Evolutionary conservation across 352 stramenopile genomes (phyloP).

Genomic region (Phytophthora melonis): DNA sequence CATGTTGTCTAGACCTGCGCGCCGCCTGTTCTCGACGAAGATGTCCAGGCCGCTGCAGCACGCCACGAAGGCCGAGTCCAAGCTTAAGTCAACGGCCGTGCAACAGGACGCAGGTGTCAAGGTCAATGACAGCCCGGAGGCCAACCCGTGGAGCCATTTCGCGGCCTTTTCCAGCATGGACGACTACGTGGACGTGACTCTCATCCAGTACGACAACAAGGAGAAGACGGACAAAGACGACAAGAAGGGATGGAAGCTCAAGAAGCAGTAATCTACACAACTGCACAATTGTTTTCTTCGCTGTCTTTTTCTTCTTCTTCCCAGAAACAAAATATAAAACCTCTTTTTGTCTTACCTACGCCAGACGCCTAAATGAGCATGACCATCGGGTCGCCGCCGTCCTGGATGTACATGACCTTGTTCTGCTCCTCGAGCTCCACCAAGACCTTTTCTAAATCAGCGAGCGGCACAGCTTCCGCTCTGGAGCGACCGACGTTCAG

Average conservation of each 20-base stretch:
- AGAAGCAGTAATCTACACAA: conserved; percentile 16
- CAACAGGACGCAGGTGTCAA: conserved; percentile 6
- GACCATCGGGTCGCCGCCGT: conserved; percentile 80
- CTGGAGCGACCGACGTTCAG: conserved; percentile 58
- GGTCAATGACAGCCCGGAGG: not conserved
- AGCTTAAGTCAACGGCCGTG: not conserved
- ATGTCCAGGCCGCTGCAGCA: conserved; percentile 16
- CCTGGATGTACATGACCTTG: conserved; percentile 92
- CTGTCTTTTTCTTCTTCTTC: conserved; percentile 36
- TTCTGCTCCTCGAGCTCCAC: conserved; percentile 86
- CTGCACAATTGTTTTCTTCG: conserved; percentile 33
- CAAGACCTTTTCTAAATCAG: conserved; percentile 78
- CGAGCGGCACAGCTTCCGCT: conserved; percentile 44
- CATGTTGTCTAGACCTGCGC: conserved; percentile 19
- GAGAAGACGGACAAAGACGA: conserved; percentile 22
- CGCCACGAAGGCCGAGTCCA: conserved; percentile 7
- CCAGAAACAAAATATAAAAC: conserved; percentile 48
- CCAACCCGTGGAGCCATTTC: conserved; percentile 65
- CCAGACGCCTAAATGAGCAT: conserved; percentile 83
- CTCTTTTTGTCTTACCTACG: conserved; percentile 24
- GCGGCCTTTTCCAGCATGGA: conserved; percentile 73
- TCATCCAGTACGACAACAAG: conserved; percentile 69
- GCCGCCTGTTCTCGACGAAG: conserved; percentile 34
- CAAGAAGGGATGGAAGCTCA: conserved; percentile 7
- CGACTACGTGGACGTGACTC: conserved; percentile 73